Evolutionary conservation across 495 filamentous ascomycete species (phyloP).

Genomic region (Penicillium goetzii): DNA sequence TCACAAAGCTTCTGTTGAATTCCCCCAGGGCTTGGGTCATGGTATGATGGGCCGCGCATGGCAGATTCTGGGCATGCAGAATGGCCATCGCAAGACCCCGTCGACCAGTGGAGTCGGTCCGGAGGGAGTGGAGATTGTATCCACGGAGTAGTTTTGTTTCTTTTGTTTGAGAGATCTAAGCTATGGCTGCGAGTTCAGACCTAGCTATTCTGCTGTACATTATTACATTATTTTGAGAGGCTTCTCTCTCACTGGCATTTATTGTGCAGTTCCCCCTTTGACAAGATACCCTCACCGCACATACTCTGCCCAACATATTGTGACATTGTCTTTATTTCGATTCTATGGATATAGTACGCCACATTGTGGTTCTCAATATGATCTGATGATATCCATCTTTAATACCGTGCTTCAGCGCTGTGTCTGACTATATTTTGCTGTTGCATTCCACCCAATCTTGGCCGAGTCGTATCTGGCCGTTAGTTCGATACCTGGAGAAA

Average conservation of each 20-base stretch:
- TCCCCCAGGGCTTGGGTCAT: constrained; percentile 43
- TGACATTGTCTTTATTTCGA: constrained; percentile 18
- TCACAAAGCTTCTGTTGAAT: constrained; percentile 38
- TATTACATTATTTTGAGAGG: not conserved
- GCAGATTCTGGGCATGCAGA: constrained; percentile 50
- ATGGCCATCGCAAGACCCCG: constrained; percentile 32
- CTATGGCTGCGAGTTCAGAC: not conserved
- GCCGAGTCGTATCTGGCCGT: too few relatives aligned
- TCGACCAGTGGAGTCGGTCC: constrained; percentile 19
- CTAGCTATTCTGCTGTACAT: not conserved
- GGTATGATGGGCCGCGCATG: constrained; percentile 53
- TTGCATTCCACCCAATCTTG: too few relatives aligned
- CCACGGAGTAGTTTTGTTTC: constrained; percentile 15
- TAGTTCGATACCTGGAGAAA: too few relatives aligned
- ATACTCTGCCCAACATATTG: constrained; percentile 1
- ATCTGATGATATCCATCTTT: not conserved
- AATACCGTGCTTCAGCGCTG: not conserved
- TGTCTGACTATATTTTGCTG: too few relatives aligned
- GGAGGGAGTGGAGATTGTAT: constrained; percentile 32
- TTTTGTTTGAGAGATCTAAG: not conserved
- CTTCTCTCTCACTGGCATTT: not conserved
- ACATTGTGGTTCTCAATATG: constrained; percentile 2
- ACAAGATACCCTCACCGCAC: constrained; percentile 13
- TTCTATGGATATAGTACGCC: constrained; percentile 14
- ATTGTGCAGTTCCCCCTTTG: constrained; percentile 13